Base-by-base conservation (phyloP, 768 basidiomycete species). In the Ephemerocybe angulata region DNA sequence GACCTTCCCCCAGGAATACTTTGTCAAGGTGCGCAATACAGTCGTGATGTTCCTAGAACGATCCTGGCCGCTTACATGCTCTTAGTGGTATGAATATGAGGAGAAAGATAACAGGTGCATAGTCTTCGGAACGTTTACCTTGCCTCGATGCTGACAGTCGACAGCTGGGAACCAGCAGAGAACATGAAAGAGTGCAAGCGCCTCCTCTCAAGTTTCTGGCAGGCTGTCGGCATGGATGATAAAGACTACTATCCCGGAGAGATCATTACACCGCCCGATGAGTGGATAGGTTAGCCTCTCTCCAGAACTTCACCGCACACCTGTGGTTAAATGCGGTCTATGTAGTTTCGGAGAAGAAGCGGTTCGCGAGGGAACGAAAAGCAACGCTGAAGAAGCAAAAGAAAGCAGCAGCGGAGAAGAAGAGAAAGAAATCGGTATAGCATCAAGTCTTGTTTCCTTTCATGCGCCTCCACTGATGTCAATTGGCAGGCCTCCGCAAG, bases 61-160 rank as follows among this genome's bases (percentile, higher is more conserved):
- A 8, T 19, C 15, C 13, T 17, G 19, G n/a, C 7, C 4, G 28
- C 15, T 42, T 31, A 49, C 29, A 28, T 21, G 22, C 53, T 19
- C n/a, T 3, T 53, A 89, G 88, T 90, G 88, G 88, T 82, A 76
- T 11, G 80, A 78, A 8, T 90, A 88, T 63, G 70, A 65, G 49
- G 79, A 80, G 0, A 76, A 76, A 28, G 72, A 76, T 1, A 78
- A 88, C 58, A 87, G 76, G 88, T 85, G 58, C 28, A 72, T 37
- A 53, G 29, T 52, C 28, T 28, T 15, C 15, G 22, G 19, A 33
- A 38, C 22, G 25, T 29, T 55, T 47, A 52, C 28, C n/a, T 33
- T 58, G 40, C 27, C 21, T 58, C 15, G 41, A 57, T n/a, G 19
- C 22, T 29, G 13, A 24, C 46, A 19, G 13, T 13, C 3, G 13